phyloP scores from a whole-genome alignment of 495 filamentous ascomycete species.

The Talaromyces proteolyticus region DNA sequence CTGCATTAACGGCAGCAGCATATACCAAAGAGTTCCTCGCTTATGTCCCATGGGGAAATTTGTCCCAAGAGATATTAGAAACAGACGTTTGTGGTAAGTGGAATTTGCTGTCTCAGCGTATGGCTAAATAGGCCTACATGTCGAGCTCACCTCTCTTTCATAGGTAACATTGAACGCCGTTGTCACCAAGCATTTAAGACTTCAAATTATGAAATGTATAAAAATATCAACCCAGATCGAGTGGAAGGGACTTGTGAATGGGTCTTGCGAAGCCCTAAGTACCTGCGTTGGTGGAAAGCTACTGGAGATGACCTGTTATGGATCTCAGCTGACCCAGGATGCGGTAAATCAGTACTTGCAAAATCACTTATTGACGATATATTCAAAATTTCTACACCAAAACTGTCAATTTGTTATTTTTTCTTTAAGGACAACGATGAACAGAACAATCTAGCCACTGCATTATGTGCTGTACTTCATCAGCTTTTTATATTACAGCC shows the following conservation, averaged over 20 bases:
- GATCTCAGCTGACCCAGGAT: constrained; percentile 34
- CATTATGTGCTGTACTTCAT: constrained; percentile 27
- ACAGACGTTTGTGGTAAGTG: background rate
- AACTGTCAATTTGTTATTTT: constrained; percentile 27
- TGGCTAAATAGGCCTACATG: too few species aligned
- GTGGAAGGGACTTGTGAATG: constrained; percentile 28
- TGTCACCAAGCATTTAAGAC: constrained; percentile 20
- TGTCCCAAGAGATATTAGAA: background rate
- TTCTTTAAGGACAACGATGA: constrained; percentile 34
- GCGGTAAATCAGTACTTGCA: constrained; percentile 34
- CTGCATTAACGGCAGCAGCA: constrained; percentile 26
- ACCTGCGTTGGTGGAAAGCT: constrained; percentile 20
- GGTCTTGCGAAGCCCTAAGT: constrained; percentile 22
- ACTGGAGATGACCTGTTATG: constrained; percentile 23
- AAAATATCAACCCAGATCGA: constrained; percentile 18
- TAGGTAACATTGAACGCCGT: too few species aligned
- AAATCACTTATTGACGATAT: constrained; percentile 18
- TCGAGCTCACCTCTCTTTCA: too few species aligned
- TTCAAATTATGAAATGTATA: constrained; percentile 16
- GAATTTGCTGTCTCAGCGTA: too few species aligned
- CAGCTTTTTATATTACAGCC: constrained; percentile 21
- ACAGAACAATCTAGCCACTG: constrained; percentile 13
- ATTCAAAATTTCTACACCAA: constrained; percentile 9
- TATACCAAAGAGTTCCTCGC: constrained; percentile 23
- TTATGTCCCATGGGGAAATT: background rate